These are phyloP conservation scores for Sarocladium kiliense DNA, from an alignment of 2,329 filamentous ascomycete species.

Conservation along the genomic window DNA sequence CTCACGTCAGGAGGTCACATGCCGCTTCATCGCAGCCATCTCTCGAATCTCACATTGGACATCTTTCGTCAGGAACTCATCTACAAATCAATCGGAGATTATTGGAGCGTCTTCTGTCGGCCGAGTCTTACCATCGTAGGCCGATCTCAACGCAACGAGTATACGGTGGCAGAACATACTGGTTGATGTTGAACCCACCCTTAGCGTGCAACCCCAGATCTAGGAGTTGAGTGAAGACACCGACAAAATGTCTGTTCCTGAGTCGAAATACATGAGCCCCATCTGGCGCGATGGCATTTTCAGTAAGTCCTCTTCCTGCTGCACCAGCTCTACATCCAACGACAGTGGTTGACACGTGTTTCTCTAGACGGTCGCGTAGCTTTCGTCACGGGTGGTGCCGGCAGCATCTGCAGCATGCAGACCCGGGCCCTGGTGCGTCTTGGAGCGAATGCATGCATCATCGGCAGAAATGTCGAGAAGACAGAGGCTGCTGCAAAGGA, in stretches of 20 bases:
- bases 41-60: neutral
- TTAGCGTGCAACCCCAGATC: constrained; percentile 11
- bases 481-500: constrained; percentile 76
- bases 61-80: neutral
- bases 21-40: neutral
- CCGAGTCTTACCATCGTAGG: too few relatives aligned
- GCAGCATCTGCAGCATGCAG: constrained; percentile 90
- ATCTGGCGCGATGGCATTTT: constrained; percentile 88
- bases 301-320: constrained; percentile 43
- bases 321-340: neutral
- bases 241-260: constrained; percentile 59
- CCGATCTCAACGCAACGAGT: too few relatives aligned
- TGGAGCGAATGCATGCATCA: constrained; percentile 88
- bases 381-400: constrained; percentile 92
- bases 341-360: neutral
- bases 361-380: constrained; percentile 73
- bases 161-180: too few relatives aligned
- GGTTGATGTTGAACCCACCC: neutral
- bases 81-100: neutral
- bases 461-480: constrained; percentile 85
- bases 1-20: neutral
- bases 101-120: too few relatives aligned
- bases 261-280: constrained; percentile 71
- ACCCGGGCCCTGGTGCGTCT: constrained; percentile 86
- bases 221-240: too few relatives aligned